Evolutionary conservation across 2,329 filamentous ascomycete species (phyloP).

Genomic region (Huntiella moniliformis): DNA sequence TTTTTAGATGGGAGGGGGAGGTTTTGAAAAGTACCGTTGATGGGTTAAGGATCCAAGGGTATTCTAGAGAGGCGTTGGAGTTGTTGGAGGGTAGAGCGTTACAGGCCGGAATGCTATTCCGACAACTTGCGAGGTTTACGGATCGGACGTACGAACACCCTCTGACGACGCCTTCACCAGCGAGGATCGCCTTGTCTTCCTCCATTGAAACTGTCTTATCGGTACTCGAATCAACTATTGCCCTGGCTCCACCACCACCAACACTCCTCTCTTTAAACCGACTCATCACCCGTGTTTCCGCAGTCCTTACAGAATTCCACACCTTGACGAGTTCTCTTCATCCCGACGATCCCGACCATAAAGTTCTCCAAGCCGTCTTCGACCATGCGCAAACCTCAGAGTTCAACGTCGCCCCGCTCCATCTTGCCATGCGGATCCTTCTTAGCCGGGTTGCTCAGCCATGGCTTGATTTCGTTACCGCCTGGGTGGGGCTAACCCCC

Average conservation of each 20-base stretch:
- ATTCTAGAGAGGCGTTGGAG: constrained; percentile 30
- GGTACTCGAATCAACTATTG: constrained; percentile 30
- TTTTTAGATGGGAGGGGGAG: constrained; percentile 44
- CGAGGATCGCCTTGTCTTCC: constrained; percentile 32
- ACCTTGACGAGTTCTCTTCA: constrained; percentile 29
- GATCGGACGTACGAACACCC: constrained; percentile 24
- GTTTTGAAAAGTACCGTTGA: constrained; percentile 32
- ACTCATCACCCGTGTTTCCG: constrained; percentile 26
- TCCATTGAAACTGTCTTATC: constrained; percentile 29
- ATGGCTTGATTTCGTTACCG: constrained; percentile 48
- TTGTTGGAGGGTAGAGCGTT: constrained; percentile 29
- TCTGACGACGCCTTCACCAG: constrained; percentile 25
- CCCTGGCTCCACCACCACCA: constrained; percentile 22
- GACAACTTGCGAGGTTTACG: constrained; percentile 28
- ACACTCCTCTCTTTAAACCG: constrained; percentile 36
- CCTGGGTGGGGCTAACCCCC: constrained; percentile 54
- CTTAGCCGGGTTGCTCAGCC: constrained; percentile 43
- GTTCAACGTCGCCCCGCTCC: constrained; percentile 41
- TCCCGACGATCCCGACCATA: constrained; percentile 33
- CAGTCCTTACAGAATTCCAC: constrained; percentile 33
- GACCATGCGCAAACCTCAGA: constrained; percentile 44
- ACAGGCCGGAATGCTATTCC: constrained; percentile 28
- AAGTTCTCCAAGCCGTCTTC: constrained; percentile 42
- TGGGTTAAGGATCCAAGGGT: constrained; percentile 35
- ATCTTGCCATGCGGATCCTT: constrained; percentile 47